Evolutionary conservation across 2,329 filamentous ascomycete genomes (phyloP), one percentile per base, ranked within the genome.

Genomic region (Tolypocladium nubicola): DNA sequence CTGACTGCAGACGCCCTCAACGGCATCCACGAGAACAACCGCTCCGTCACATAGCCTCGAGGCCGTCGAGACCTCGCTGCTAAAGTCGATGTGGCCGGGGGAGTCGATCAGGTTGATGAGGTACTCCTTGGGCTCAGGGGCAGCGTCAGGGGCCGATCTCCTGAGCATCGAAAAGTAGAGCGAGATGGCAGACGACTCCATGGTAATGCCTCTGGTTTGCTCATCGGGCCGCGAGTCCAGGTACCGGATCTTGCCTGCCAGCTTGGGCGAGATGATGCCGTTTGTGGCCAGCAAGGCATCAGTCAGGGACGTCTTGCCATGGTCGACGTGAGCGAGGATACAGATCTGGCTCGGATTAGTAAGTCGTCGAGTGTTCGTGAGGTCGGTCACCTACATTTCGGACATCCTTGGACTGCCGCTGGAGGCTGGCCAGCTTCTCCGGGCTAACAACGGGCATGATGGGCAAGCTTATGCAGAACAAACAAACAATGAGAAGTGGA

Each of bases 111-210:
- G 75, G 71, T 99, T 99, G 75, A 99, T 90, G 61, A 99, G 79
- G 68, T 96, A 97, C 72, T 99, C 93, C 68, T 90, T 90, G 23
- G 88, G 80, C 65, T 86, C 81, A 0, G 90, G 87, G 16, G 78
- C 68, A 7, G 83, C 83, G 19, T 90, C 86, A 2, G 87, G 86
- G 1, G 82, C 78, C 41, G 83, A 77, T 63, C 90, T 84, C 63
- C 92, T 83, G 56, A 96, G 77, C 81, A 97, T 90, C 40, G 92
- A 95, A 71, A 99, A 99, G 74, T 89, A 95, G 39, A 99, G 79
- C 0, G 94, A 97, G 62, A 99, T 99, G 61, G 94, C 94, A 7
- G 93, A 97, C 0, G 94, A 97, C 72, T 99, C 94, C 94, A 99
- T 99, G n/a, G 94, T 99, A 68, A 99, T 99, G 57, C 94, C 94